Evolutionary conservation across 495 filamentous ascomycete species (phyloP), one percentile per base, ranked within the genome.

Genomic region (Choiromyces venosus): DNA sequence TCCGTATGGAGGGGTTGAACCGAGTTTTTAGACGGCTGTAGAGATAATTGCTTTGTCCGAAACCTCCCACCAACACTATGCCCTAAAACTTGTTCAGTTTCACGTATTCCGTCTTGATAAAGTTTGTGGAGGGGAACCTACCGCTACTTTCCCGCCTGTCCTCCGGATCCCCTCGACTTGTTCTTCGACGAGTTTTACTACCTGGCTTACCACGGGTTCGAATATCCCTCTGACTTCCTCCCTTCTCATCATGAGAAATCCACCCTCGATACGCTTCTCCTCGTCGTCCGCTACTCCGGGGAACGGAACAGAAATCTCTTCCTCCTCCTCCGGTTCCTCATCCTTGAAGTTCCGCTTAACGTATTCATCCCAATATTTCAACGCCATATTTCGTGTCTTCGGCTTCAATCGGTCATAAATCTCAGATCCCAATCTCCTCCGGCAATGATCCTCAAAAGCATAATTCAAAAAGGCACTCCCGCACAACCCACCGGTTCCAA

Each of bases 271-370:
- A 6, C 87, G 85, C 39, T 84, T 85, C 36, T 85, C 84, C 71
- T 90, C 87, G 73, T 90, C 90, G 75, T 92, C 91, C 0, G 90
- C 87, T 3, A 92, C 83, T 21, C 90, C 90, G 0, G 91, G 90
- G 77, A 92, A 91, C 3, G 90, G 90, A 0, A 92, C 85, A 64
- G 91, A 91, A 74, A 92, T 86, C 78, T 92, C 90, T 68, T 86
- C 84, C 71, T 91, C 87, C 72, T 91, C 90, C 16, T 91, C 89
- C 9, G 65, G 16, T 19, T 65, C 36, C 39, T n/a, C 38, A 37
- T 65, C 70, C 36, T 90, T 90, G 77, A 92, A 92, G 73, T 91
- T 92, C 9, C 87, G 86, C 80, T 90, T 90, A 12, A 91, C 87
- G 71, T 89, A 90, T 76, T 91, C 86, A 73, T 87, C 89, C 81